phyloP scores from a whole-genome alignment of 2,329 filamentous ascomycete species.

The Trichoderma sp. region DNA sequence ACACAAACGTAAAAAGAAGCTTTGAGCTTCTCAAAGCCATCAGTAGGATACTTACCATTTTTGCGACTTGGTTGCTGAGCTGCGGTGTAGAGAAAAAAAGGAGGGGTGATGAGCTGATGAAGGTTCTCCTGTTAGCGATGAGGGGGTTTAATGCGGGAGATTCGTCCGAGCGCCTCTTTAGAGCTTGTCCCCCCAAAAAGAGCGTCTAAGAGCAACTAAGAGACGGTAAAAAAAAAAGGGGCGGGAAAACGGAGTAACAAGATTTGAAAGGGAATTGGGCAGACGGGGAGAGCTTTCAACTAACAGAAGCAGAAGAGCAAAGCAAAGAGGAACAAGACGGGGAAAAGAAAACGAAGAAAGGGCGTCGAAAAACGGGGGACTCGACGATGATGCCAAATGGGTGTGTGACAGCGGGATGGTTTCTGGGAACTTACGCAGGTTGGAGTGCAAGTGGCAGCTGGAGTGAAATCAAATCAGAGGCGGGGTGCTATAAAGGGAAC shows the following conservation, averaged over 20 bases:
- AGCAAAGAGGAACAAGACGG: neutral
- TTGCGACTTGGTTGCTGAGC: conserved; percentile 36
- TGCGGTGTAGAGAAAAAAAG: conserved; percentile 22
- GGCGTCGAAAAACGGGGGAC: neutral
- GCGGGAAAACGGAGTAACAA: neutral
- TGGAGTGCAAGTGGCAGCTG: neutral
- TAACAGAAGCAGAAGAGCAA: neutral
- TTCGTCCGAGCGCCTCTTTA: conserved; percentile 31
- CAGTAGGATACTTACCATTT: conserved; percentile 42
- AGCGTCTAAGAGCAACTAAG: neutral
- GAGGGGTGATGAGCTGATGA: conserved; percentile 32
- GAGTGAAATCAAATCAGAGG: neutral
- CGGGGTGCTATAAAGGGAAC: conserved; percentile 23
- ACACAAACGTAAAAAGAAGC: neutral
- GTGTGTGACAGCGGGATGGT: conserved; percentile 20
- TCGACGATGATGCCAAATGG: conserved; percentile 21
- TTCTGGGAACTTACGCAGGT: conserved; percentile 19
- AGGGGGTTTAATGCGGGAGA: conserved; percentile 29
- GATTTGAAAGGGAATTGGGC: neutral
- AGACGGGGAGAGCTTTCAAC: neutral
- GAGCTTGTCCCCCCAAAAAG: neutral
- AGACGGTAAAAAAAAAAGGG: neutral
- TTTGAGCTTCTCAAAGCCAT: neutral
- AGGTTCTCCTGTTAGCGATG: conserved; percentile 33
- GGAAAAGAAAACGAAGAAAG: neutral